Evolutionary conservation across 2,329 filamentous ascomycete species (phyloP), one percentile per base, ranked within the genome.

Genomic region (Sarocladium kiliense): DNA sequence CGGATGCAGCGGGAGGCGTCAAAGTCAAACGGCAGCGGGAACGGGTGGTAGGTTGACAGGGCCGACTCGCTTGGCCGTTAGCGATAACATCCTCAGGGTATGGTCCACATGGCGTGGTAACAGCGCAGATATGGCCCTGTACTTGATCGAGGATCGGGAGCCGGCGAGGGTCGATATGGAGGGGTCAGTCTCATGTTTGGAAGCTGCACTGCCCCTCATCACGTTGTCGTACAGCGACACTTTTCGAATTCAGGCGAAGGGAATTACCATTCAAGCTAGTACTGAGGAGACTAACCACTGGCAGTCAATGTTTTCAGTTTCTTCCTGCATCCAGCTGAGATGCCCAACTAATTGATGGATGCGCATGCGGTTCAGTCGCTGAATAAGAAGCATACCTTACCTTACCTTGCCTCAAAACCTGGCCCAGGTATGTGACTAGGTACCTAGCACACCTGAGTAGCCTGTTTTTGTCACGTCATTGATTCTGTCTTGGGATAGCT

Each of bases 391-490:
- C n/a, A n/a, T n/a, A n/a, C n/a, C n/a, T n/a, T n/a, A n/a, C n/a
- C n/a, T n/a, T n/a, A n/a, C n/a, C n/a, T n/a, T n/a, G n/a, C n/a
- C n/a, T n/a, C n/a, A n/a, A n/a, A n/a, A n/a, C n/a, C n/a, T n/a
- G n/a, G n/a, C n/a, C n/a, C n/a, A n/a, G n/a, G 30, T 44, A 27
- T 5, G 44, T 23, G 44, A 23, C 21, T 23, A 7, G 11, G 12
- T 6, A 12, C 7, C 30, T 32, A 32, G 30, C 12, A 32, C 30
- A 7, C n/a, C n/a, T n/a, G n/a, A n/a, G 41, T 44, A 30, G 44
- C n/a, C 44, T 47, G 27, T 47, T 47, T 47, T 47, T 47, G 44
- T 47, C 44, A 47, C 44, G 44, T 47, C 44, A 47, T 47, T 47
- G 44, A 47, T 30, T 30, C 25, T 23, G 39, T 12, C n/a, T n/a